Percentiles rank a stretch among this genome's conserved stretches.
These are phyloP conservation scores for Phaeotremella fagi DNA, from an alignment of 768 basidiomycete genomes.

Conservation along the genomic window DNA sequence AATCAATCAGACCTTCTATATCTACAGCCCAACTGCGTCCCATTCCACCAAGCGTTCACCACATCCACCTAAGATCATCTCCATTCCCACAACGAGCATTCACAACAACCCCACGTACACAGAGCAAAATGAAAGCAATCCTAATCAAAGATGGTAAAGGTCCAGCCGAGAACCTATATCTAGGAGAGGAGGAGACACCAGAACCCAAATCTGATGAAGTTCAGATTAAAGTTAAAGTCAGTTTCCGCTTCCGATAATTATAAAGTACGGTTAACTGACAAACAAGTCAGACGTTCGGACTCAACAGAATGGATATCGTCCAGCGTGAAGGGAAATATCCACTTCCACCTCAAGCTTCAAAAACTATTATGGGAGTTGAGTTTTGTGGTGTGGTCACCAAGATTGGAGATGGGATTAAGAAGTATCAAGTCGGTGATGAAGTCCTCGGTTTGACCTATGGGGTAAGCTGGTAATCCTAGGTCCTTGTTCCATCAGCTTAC, in stretches of 20 bases:
- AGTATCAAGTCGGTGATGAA: conserved; percentile 64
- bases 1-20: too few species aligned
- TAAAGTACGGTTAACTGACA: not conserved
- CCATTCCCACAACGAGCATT: too few species aligned
- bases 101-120: too few species aligned
- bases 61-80: too few species aligned
- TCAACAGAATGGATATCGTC: conserved; percentile 78
- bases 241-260: not conserved
- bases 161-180: conserved; percentile 68
- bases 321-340: conserved; percentile 59
- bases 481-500: not conserved
- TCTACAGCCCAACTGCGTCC: too few species aligned
- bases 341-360: conserved; percentile 66
- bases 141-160: conserved; percentile 72
- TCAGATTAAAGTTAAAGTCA: conserved; percentile 64
- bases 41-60: too few species aligned
- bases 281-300: conserved; percentile 75
- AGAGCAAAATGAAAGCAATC: conserved; percentile 64
- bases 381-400: conserved; percentile 67
- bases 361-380: conserved; percentile 74
- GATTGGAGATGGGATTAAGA: conserved; percentile 55
- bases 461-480: conserved; percentile 52
- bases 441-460: conserved; percentile 76
- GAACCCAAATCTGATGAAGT: conserved; percentile 59
- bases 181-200: conserved; percentile 68